Conservation (phyloP, 75 land plant species). For the Larix kaempferi region DNA sequence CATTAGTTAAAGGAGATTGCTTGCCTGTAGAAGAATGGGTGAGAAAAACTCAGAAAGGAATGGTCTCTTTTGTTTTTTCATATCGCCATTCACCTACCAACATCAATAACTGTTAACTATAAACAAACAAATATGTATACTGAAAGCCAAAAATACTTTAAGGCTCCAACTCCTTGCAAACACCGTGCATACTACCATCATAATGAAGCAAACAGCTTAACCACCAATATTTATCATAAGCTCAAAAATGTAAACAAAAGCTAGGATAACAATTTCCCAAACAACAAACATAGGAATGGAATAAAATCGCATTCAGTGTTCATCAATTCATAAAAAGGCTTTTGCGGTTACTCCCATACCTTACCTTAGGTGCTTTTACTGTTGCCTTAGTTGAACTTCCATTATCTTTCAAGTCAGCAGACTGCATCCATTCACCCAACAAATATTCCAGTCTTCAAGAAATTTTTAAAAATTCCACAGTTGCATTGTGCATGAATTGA, state of each 20-base stretch:
- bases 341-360: not conserved
- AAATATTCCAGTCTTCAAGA: not conserved
- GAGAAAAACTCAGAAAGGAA: constrained; percentile 57
- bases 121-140: not conserved
- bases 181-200: too few species aligned
- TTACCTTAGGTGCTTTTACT: constrained; percentile 5
- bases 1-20: not conserved
- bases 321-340: not conserved
- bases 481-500: not conserved
- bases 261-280: not conserved
- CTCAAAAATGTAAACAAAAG: not conserved
- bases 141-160: not conserved
- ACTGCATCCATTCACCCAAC: not conserved
- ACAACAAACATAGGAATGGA: not conserved
- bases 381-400: not conserved
- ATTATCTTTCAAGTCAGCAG: constrained; percentile 3
- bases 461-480: not conserved
- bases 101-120: not conserved
- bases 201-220: not conserved
- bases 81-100: constrained; percentile 33
- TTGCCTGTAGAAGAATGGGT: constrained; percentile 73
- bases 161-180: not conserved
- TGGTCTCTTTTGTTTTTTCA: constrained; percentile 50
- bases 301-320: not conserved
- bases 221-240: not conserved